A percentile compares a stretch with the other conserved stretches of the same genome.
Conservation (phyloP, 1,284 basidiomycete genomes). For the Ustilago cynodontis region DNA sequence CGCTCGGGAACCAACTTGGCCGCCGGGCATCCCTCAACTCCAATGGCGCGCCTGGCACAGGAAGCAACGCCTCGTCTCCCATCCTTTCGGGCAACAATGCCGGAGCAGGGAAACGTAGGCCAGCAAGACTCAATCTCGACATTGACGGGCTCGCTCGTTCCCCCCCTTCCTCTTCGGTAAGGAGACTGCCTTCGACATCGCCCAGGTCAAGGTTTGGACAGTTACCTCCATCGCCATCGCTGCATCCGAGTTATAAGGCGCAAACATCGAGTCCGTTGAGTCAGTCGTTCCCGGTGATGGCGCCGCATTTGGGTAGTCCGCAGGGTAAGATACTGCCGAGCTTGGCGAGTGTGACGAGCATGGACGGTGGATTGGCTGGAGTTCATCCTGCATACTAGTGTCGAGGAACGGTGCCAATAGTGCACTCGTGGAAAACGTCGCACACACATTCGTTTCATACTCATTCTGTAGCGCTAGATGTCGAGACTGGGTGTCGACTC, state of each 20-base stretch:
- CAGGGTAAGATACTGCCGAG: slow-evolving; percentile 21
- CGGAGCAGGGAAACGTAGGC: slow-evolving; percentile 5
- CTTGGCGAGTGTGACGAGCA: slow-evolving; percentile 28
- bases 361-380: slow-evolving; percentile 23
- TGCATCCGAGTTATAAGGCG: slow-evolving; percentile 41
- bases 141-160: slow-evolving; percentile 23
- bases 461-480: slow-evolving; percentile 2
- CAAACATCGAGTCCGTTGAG: slow-evolving; percentile 23
- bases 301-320: slow-evolving; percentile 18
- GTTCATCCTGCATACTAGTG: neutral
- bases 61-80: slow-evolving; percentile 27
- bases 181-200: slow-evolving; percentile 23
- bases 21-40: slow-evolving; percentile 27
- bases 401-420: too few relatives aligned
- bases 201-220: slow-evolving; percentile 33
- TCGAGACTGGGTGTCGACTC: neutral
- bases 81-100: slow-evolving; percentile 7
- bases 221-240: slow-evolving; percentile 28
- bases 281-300: slow-evolving; percentile 29
- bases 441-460: neutral
- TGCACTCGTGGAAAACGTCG: neutral
- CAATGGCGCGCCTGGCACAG: slow-evolving; percentile 5
- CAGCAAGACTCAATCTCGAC: slow-evolving; percentile 26
- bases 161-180: slow-evolving; percentile 18
- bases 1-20: slow-evolving; percentile 24